Evolutionary conservation across 768 basidiomycete genomes (phyloP), one percentile per base, ranked within the genome.

Genomic region (Nidularia pulvinata): DNA sequence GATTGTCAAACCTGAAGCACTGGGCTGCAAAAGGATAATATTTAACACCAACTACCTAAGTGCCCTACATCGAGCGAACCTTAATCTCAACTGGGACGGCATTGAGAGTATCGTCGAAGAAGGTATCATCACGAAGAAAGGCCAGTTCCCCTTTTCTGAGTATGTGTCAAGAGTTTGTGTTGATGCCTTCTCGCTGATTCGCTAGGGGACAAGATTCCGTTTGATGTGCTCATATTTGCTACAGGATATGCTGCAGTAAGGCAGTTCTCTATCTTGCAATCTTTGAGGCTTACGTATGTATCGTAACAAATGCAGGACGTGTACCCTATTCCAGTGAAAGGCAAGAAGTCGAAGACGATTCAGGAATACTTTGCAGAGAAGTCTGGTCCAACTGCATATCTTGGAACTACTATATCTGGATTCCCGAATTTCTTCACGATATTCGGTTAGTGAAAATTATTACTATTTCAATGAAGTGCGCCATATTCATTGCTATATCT

Each of bases 1-100:
- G 7, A 43, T 16, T 13, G 14, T 30, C 14, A 9, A 7, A 37
- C 46, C n/a, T 34, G 6, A 48, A 83, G 80, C 69, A 30, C 62
- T 75, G 39, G 83, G 83, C 1, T 85, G 83, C 59, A 83, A 80
- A 62, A 79, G 84, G 13, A 59, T 82, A 10, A 69, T 85, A 5
- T 68, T 78, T 51, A 79, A 85, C 58, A 69, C 76, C 0, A 69
- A 70, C 14, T 85, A 76, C 58, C 69, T 84, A 33, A 54, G 66
- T 25, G 59, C 73, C 7, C 64, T 84, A 32, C 70, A 78, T 53
- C 71, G 68, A 6, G 66, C 74, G 4, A 84, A 86, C 61, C 67
- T 84, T 7, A 56, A 68, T 2, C 61, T 84, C 19, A 67, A 70
- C 14, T 79, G 70, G 65, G 71, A 73, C 10, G 73, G 69, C 0